Evolutionary conservation across 2,329 filamentous ascomycete genomes (phyloP), one percentile per base, ranked within the genome.

Genomic region (Monosporascus sp.): DNA sequence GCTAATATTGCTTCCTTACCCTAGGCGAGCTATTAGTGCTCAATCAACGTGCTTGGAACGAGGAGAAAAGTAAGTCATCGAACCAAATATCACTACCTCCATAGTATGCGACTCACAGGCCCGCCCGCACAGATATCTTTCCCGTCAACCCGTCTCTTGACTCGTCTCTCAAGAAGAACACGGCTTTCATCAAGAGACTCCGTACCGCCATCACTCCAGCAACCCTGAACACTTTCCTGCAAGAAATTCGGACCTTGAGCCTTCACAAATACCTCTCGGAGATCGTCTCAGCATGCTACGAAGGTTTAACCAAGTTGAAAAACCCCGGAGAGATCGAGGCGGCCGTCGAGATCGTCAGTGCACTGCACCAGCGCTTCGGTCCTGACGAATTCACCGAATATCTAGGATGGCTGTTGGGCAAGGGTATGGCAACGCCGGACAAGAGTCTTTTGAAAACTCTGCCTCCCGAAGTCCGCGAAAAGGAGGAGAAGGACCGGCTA

Each of bases 81-180:
- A 53, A 36, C 50, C 49, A 47, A 44, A 27, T 49, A 17, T 48
- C 35, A 15, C 15, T 49, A 48, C 18, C 7, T 25, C 7, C 25
- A n/a, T 20, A 17, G 41, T 25, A 50, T 20, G n/a, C 45, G 2
- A 54, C 57, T 66, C 41, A 62, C 61, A 57, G 47, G 3, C 43
- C 51, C 50, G n/a, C n/a, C 51, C 50, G 43, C 46, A 36, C 61
- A 95, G 91, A 89, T 76, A 75, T 95, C 57, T 90, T 95, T 66
- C 74, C 83, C 51, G 85, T 94, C 62, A 86, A 83, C 70, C 81
- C 82, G 67, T 88, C 89, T 31, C 86, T 97, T 66, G 93, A 97
- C 72, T 96, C 93, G 50, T 94, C 92, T 50, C 80, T 97, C 71
- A 97, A 96, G 76, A 97, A 97, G 78, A 97, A 97, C 66, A 97